Percentiles rank a stretch among this genome's conserved stretches.
These are phyloP conservation scores for Penicillium sp. DNA, from an alignment of 2,329 filamentous ascomycete genomes.

Conservation along the genomic window DNA sequence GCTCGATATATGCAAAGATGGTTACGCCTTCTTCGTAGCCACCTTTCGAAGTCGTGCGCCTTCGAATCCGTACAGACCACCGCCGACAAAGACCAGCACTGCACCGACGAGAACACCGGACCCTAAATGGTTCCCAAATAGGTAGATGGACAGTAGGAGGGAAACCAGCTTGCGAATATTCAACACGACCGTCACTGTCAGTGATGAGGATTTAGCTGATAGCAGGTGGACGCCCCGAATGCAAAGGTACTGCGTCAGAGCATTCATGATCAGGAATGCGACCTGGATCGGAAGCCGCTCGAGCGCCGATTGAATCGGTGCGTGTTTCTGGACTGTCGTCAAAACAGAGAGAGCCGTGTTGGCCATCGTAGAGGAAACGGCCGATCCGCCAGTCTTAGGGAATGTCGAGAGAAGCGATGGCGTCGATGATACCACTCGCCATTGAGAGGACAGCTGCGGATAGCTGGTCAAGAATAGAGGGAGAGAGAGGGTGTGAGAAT, in stretches of 20 bases:
- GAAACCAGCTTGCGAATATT: constrained; percentile 94
- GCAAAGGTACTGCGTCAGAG: constrained; percentile 87
- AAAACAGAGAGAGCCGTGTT: constrained; percentile 12
- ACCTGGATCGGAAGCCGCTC: constrained; percentile 33
- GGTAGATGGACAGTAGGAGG: constrained; percentile 81
- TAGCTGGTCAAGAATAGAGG: constrained; percentile 42
- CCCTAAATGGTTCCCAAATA: constrained; percentile 83
- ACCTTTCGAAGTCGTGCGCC: constrained; percentile 33
- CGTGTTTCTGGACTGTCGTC: constrained; percentile 12
- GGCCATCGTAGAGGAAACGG: neutral
- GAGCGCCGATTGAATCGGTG: constrained; percentile 23
- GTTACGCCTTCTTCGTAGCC: constrained; percentile 16
- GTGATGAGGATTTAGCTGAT: constrained; percentile 77
- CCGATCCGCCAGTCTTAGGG: neutral
- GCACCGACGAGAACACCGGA: constrained; percentile 75
- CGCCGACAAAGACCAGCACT: constrained; percentile 78
- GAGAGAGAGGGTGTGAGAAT: constrained; percentile 59
- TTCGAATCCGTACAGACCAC: constrained; percentile 85
- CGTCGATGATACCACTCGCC: constrained; percentile 32
- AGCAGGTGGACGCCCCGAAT: constrained; percentile 96
- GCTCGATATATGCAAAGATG: constrained; percentile 5
- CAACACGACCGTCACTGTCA: constrained; percentile 93
- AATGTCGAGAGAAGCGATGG: constrained; percentile 28
- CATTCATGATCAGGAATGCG: constrained; percentile 46
- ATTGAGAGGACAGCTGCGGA: constrained; percentile 34